Evolutionary conservation across 2,329 filamentous ascomycete species (phyloP).

Genomic region (Colletotrichum lini): DNA sequence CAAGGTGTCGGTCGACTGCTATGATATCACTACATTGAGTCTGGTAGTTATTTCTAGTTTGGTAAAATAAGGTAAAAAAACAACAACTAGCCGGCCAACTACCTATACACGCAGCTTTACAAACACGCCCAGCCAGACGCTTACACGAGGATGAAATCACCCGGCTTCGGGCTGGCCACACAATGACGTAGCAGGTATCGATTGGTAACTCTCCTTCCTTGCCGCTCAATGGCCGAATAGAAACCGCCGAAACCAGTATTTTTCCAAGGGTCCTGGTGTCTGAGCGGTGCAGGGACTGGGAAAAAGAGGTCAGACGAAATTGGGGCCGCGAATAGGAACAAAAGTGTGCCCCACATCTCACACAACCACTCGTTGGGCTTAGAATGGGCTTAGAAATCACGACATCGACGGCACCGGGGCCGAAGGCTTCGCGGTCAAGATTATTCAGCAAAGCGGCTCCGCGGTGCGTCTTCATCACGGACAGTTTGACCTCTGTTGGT

Average conservation of each 20-base stretch:
- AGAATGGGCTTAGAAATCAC: slow-evolving; percentile 41
- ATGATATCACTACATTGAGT: too few relatives aligned
- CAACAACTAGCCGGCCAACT: too few relatives aligned
- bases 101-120: too few relatives aligned
- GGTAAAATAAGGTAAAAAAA: too few relatives aligned
- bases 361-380: slow-evolving; percentile 12
- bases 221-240: background rate
- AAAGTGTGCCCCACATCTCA: background rate
- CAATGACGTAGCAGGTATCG: background rate
- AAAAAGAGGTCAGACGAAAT: background rate
- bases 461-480: background rate
- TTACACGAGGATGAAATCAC: background rate
- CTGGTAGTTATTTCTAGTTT: too few relatives aligned
- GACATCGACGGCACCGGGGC: slow-evolving; percentile 15
- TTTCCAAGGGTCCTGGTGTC: background rate
- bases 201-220: too few relatives aligned
- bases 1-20: too few relatives aligned
- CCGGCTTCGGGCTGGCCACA: background rate
- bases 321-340: background rate
- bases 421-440: background rate
- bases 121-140: background rate
- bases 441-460: slow-evolving; percentile 28
- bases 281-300: slow-evolving; percentile 4
- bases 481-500: background rate
- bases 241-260: background rate